phyloP scores from a whole-genome alignment of 148 eudicot species.

The Arctostaphylos glauca region DNA sequence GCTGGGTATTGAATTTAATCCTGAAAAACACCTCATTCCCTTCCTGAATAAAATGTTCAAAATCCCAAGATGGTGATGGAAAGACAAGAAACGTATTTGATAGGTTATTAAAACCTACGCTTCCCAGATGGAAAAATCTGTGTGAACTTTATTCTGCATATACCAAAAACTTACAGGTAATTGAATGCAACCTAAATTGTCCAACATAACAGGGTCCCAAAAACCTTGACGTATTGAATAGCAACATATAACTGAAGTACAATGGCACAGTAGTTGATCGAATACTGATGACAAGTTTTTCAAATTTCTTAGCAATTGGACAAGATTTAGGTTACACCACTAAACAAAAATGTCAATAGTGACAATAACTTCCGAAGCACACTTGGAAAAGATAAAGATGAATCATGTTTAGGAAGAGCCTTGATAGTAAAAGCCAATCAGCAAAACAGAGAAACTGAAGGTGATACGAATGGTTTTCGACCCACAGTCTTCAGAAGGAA shows the following conservation, averaged over 20 bases:
- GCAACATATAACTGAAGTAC: neutral
- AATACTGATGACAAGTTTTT: neutral
- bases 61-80: neutral
- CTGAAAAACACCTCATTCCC: constrained; percentile 11
- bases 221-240: neutral
- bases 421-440: neutral
- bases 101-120: neutral
- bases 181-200: neutral
- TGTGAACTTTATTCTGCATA: neutral
- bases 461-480: neutral
- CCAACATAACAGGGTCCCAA: neutral
- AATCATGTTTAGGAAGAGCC: neutral
- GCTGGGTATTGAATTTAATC: neutral
- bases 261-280: neutral
- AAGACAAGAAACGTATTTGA: neutral
- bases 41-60: neutral
- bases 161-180: neutral
- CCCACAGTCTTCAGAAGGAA: neutral
- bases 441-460: neutral
- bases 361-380: neutral
- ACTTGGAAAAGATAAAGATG: neutral
- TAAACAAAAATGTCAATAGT: neutral
- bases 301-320: neutral
- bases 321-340: neutral
- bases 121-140: neutral